Evolutionary conservation across 2,329 filamentous ascomycete species (phyloP), one percentile per base, ranked within the genome.

Genomic region (Emmonsiellopsis sp.): DNA sequence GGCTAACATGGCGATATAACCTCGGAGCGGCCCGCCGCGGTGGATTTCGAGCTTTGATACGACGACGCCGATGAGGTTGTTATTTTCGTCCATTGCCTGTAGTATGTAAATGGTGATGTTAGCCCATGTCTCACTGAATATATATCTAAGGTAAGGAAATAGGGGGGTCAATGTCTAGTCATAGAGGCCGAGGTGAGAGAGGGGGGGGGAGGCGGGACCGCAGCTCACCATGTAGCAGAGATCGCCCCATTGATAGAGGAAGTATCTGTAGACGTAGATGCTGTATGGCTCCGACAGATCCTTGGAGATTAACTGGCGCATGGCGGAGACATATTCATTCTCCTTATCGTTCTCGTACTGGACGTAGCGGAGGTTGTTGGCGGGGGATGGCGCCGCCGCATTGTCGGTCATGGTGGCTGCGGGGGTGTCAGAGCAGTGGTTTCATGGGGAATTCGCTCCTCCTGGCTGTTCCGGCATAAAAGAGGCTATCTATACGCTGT

Each of bases 1-100:
- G n/a, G 93, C 93, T 42, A 98, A 79, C 93, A 98, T 98, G 65
- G 93, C 93, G 61, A 98, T 97, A 72, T 98, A 98, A 54, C 93
- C 93, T 57, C 93, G 83, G 58, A 90, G 77, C 1, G 90, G 91
- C 58, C 92, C 90, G 5, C 86, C 87, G 21, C 88, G 82, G 72
- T 98, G 93, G 27, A 83, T 81, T 68, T 98, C 93, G 55, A 98
- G 82, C 70, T 98, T 98, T 71, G 87, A 95, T 56, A 98, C 85
- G 44, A 98, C 86, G 45, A 97, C 91, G 54, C 93, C 93, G 55
- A 95, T 81, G 53, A 98, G 81, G 51, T 66, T 60, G 40, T 66
- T 54, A 21, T 67, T 58, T 57, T 86, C 77, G 44, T 79, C 74
- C 57, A 80, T 71, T 39, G 77, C 73, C 69, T 74, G 83, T n/a